Base-by-base conservation (phyloP, 176 grass and related monocot genomes). In the Rhipidocladum racemiflorum region DNA sequence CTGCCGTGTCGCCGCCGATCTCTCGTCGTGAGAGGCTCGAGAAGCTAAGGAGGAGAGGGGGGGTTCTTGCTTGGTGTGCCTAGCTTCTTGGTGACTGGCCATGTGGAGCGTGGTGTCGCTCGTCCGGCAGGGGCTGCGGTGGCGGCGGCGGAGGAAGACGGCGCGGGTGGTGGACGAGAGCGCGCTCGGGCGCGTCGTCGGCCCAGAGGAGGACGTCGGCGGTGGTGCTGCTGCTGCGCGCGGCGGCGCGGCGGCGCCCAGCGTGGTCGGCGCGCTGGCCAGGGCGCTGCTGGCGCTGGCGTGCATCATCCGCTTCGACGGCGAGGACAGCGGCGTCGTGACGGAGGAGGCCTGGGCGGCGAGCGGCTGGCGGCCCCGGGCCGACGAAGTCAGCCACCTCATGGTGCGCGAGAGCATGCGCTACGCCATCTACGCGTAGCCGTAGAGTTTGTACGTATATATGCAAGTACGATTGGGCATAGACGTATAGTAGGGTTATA, bases 321-420 rank as follows among this genome's bases (percentile, higher is more conserved):
- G 85, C 85, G 85, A 88, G 29, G 85, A 76, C 29, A 32, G 74
- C 40, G 76, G 65, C 45, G 84, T 61, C 21, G 21, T 32, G 5
- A 44, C 74, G 74, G 88, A 87, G 74, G 88, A 86, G 74, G 88
- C 81, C 20, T 84, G 86, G 82, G 79, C 78, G 17, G 85, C 78
- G 16, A 85, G 78, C 68, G 83, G 55, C 21, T 84, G 88, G 82
- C 82, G 85, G 2, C 91, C 80, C 25, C 85, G 85, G 46, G 88
- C 88, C 75, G 88, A 88, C 73, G 91, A 90, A 83, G 65, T 90
- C 78, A 88, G 82, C 83, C 82, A 93, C 78, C 85, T 93, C 78
- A 86, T 93, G 91, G 82, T 93, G 55, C 88, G 78, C 32, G 91
- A 93, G 78, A 90, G 88, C 88, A 93, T 93, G 91, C 83, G 91